These are phyloP conservation scores for Grosmannia huntii DNA, from an alignment of 2,329 filamentous ascomycete genomes.

Conservation along the genomic window DNA sequence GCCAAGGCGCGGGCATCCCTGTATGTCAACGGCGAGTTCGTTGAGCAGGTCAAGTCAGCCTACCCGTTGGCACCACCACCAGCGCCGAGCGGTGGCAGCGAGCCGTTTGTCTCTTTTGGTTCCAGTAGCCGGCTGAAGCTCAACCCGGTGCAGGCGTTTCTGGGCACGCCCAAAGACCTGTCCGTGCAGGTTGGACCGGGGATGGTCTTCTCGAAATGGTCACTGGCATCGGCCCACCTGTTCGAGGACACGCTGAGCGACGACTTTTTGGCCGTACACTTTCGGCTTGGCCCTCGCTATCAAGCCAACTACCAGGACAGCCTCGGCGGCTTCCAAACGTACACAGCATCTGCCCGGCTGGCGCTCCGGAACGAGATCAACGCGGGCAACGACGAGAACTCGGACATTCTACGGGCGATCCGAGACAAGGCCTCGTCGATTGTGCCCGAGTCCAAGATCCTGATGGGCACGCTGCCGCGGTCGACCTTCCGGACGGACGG, in stretches of 20 bases:
- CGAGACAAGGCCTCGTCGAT: conserved; percentile 72
- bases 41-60: conserved; percentile 78
- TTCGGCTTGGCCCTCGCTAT: conserved; percentile 79
- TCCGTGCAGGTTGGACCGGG: conserved; percentile 63
- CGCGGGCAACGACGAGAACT: conserved; percentile 78
- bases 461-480: conserved; percentile 72
- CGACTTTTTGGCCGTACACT: conserved; percentile 82
- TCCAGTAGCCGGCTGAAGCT: conserved; percentile 27
- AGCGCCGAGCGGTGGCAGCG: conserved; percentile 46
- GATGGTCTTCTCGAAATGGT: conserved; percentile 69
- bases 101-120: conserved; percentile 48
- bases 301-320: conserved; percentile 96
- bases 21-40: conserved; percentile 87
- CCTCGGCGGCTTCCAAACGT: conserved; percentile 90
- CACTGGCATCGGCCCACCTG: conserved; percentile 76
- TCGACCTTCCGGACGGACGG: conserved; percentile 74
- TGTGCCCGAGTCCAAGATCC: conserved; percentile 65
- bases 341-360: conserved; percentile 79
- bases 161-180: conserved; percentile 84
- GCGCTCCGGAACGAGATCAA: conserved; percentile 88
- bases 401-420: conserved; percentile 83
- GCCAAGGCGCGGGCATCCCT: conserved; percentile 73
- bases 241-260: conserved; percentile 82
- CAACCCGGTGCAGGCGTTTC: conserved; percentile 74
- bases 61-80: conserved; percentile 66